Conservation (phyloP, 106 monocot species). For the Narthecium ossifragum region DNA sequence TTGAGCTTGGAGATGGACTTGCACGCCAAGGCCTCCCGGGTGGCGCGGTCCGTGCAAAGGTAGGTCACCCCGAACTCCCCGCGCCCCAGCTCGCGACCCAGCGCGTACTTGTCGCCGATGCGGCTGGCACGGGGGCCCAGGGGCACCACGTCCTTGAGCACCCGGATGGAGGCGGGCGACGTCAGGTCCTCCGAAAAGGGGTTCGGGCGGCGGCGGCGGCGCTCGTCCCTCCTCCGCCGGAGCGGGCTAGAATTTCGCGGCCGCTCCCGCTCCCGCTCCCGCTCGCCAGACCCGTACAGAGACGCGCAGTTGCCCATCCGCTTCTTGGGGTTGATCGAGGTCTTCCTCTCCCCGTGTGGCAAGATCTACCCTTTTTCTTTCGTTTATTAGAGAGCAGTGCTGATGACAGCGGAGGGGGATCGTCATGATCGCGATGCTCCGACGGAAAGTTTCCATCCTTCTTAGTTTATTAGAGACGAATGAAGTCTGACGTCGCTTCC, state of each 20-base stretch:
- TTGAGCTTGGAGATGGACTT: conserved; percentile 27
- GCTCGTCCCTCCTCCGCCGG: too few relatives aligned
- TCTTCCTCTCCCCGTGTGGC: too few relatives aligned
- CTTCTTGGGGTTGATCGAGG: too few relatives aligned
- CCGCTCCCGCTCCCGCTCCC: not conserved
- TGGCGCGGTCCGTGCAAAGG: conserved; percentile 21
- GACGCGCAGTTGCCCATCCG: conserved; percentile 9
- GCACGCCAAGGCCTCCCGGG: conserved; percentile 18
- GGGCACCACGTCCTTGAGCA: conserved; percentile 16
- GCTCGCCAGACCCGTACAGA: not conserved
- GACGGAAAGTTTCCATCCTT: too few relatives aligned
- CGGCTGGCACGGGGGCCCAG: conserved; percentile 4
- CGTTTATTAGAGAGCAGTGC: too few relatives aligned
- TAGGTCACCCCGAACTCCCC: conserved; percentile 28
- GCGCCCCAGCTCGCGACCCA: conserved; percentile 30
- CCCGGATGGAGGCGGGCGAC: conserved; percentile 1
- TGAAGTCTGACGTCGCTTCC: too few relatives aligned
- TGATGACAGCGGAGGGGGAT: too few relatives aligned
- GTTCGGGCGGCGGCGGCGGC: not conserved
- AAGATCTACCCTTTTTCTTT: too few relatives aligned
- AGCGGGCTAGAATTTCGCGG: too few relatives aligned
- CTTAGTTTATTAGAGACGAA: too few relatives aligned
- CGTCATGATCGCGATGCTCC: too few relatives aligned
- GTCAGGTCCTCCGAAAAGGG: conserved; percentile 13
- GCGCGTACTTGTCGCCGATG: conserved; percentile 23